Evolutionary conservation across 2,329 filamentous ascomycete species (phyloP).

Genomic region (Fusarium floridanum): DNA sequence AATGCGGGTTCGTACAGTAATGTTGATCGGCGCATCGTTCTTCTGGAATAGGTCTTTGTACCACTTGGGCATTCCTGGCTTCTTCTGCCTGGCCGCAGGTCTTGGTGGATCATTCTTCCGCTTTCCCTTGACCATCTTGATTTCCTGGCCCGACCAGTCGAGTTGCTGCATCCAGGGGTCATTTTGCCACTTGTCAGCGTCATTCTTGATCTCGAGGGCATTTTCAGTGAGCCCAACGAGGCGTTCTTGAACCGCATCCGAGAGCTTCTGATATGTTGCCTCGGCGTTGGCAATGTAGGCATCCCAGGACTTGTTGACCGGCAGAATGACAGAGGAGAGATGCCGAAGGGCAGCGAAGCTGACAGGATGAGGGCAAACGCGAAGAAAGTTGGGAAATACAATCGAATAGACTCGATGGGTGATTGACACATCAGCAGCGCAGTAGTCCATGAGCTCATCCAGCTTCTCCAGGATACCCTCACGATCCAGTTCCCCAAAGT

Average conservation of each 20-base stretch:
- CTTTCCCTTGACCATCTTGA: conserved; percentile 92
- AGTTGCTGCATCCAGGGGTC: conserved; percentile 95
- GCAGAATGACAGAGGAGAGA: conserved; percentile 92
- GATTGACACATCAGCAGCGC: conserved; percentile 91
- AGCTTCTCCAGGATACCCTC: conserved; percentile 77
- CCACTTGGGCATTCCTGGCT: conserved; percentile 94
- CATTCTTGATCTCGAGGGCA: conserved; percentile 79
- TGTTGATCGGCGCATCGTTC: conserved; percentile 74
- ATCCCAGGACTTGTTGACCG: conserved; percentile 90
- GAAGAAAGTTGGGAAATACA: conserved; percentile 89
- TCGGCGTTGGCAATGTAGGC: conserved; percentile 87
- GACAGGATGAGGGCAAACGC: conserved; percentile 94
- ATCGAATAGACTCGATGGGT: conserved; percentile 96
- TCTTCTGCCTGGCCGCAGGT: conserved; percentile 87
- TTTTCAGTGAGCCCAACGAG: conserved; percentile 80
- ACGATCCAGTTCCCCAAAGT: conserved; percentile 86
- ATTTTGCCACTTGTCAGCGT: conserved; percentile 76
- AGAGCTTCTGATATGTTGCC: conserved; percentile 82
- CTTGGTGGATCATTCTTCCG: conserved; percentile 85
- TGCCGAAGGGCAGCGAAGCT: conserved; percentile 95
- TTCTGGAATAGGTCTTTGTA: conserved; percentile 90
- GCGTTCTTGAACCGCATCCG: conserved; percentile 81
- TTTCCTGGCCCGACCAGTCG: conserved; percentile 94
- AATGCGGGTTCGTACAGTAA: conserved; percentile 89
- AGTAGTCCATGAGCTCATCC: conserved; percentile 91